Evolutionary conservation across 345 rosid genomes (phyloP).

Genomic region (Citrus mangshanensis): DNA sequence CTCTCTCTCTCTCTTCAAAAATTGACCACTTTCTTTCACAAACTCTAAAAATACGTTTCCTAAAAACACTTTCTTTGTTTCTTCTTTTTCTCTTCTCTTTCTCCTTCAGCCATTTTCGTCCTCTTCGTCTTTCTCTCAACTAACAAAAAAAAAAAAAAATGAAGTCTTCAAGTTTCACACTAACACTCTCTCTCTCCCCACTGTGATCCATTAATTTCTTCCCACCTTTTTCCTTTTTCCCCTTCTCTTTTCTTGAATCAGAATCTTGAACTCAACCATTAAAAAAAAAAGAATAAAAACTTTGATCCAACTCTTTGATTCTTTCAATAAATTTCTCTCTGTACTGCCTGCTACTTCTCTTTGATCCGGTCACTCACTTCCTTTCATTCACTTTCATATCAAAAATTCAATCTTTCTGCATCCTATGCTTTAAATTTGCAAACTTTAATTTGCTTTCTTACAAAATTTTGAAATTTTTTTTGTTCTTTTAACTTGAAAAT

Average conservation of each 20-base stretch:
- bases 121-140: conserved; percentile 1
- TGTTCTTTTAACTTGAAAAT: neutral
- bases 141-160: neutral
- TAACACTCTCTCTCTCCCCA: neutral
- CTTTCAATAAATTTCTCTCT: neutral
- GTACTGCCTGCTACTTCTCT: neutral
- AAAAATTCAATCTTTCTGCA: neutral
- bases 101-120: neutral
- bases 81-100: neutral
- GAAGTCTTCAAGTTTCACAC: neutral
- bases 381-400: neutral
- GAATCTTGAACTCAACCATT: neutral
- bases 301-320: neutral
- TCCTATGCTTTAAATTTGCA: neutral
- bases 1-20: neutral
- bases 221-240: neutral
- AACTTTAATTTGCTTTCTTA: neutral
- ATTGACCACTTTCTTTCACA: neutral
- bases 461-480: neutral
- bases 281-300: neutral
- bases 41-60: neutral
- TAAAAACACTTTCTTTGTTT: neutral
- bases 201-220: conserved; percentile 5
- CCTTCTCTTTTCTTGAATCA: neutral
- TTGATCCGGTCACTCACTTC: neutral